phyloP scores from a whole-genome alignment of 108 stramenopile genomes.

The Cyclotella sp. region DNA sequence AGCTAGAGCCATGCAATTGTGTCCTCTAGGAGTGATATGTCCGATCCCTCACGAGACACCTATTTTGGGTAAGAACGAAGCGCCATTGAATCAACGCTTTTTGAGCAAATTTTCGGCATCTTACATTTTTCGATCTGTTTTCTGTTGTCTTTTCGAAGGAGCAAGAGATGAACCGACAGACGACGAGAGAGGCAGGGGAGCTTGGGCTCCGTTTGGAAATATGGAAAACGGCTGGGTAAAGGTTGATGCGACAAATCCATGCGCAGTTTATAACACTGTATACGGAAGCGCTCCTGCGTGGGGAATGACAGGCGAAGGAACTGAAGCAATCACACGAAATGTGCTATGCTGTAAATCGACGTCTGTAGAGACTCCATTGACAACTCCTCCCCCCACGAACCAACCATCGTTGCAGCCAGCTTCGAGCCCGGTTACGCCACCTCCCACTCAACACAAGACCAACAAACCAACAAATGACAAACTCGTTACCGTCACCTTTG shows the following conservation, averaged over 20 bases:
- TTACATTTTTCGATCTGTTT: not conserved
- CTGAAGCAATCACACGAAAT: conserved; percentile 27
- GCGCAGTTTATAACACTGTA: conserved; percentile 10
- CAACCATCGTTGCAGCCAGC: not conserved
- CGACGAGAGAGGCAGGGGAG: conserved; percentile 5
- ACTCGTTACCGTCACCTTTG: not conserved
- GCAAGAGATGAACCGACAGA: not conserved
- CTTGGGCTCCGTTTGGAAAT: conserved; percentile 16
- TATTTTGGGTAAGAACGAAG: not conserved
- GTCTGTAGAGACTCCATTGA: not conserved
- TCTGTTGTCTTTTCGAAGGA: not conserved
- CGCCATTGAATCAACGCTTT: not conserved
- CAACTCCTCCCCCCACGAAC: not conserved
- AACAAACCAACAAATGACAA: not conserved
- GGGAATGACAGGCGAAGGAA: conserved; percentile 31
- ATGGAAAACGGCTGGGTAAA: conserved; percentile 17
- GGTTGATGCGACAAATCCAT: conserved; percentile 2
- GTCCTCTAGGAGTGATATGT: not conserved
- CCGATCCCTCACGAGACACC: not conserved
- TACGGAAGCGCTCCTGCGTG: conserved; percentile 5
- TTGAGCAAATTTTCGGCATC: not conserved
- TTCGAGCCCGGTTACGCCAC: not conserved
- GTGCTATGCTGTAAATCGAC: conserved; percentile 27
- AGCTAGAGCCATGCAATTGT: not conserved
- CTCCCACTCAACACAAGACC: not conserved